A percentile compares a stretch with the other conserved stretches of the same genome.
Conservation (phyloP, 768 basidiomycete species). For the Auriscalpium vulgare region DNA sequence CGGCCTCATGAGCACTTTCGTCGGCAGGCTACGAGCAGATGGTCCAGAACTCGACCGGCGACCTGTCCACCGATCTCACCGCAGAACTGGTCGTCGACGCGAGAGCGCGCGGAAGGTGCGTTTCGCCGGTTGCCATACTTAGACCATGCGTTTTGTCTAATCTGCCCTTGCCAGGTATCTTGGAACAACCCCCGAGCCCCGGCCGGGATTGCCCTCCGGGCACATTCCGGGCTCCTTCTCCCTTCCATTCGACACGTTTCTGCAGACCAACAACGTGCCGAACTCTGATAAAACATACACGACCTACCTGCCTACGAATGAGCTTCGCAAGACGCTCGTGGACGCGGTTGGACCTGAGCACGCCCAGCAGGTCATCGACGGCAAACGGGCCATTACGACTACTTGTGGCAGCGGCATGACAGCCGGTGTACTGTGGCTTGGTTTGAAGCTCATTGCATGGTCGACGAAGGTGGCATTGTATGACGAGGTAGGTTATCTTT, state of each 20-base stretch:
- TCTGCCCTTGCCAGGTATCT: conserved; percentile 46
- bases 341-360: conserved; percentile 53
- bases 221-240: conserved; percentile 87
- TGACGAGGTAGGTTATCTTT: conserved; percentile 67
- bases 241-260: conserved; percentile 74
- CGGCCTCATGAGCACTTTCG: conserved; percentile 16
- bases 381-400: conserved; percentile 55
- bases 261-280: conserved; percentile 34
- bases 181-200: conserved; percentile 82
- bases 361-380: conserved; percentile 49
- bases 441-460: conserved; percentile 65
- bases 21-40: conserved; percentile 72
- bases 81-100: conserved; percentile 83
- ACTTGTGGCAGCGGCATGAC: conserved; percentile 98
- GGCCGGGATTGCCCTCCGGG: conserved; percentile 79
- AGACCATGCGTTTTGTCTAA: conserved; percentile 1
- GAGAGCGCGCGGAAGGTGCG: conserved; percentile 71
- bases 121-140: conserved; percentile 3
- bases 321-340: conserved; percentile 53
- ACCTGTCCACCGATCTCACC: conserved; percentile 33
- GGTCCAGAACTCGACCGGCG: conserved; percentile 53
- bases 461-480: conserved; percentile 59
- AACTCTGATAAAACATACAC: conserved; percentile 24
- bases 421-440: conserved; percentile 90
- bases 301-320: conserved; percentile 46